A percentile compares a stretch with the other conserved stretches of the same genome.
phyloP scores from a whole-genome alignment of 805 yeast species.

The Barnettozyma pratensis region DNA sequence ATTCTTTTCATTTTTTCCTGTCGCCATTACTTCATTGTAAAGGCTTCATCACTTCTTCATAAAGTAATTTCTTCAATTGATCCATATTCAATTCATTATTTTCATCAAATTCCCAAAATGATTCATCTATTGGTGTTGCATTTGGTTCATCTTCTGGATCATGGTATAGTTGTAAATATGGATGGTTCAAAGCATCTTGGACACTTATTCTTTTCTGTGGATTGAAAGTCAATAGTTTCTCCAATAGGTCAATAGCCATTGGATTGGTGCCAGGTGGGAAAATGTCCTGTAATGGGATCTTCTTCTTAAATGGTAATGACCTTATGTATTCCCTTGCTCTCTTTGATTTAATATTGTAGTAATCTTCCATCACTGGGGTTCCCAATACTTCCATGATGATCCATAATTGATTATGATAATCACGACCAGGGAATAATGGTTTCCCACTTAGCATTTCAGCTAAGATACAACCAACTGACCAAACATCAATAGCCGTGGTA shows the following conservation, averaged over 20 bases:
- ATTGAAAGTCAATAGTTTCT: slow-evolving; percentile 64
- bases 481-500: slow-evolving; percentile 70
- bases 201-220: slow-evolving; percentile 74
- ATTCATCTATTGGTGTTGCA: slow-evolving; percentile 32
- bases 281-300: slow-evolving; percentile 44
- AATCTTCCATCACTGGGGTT: slow-evolving; percentile 69
- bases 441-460: slow-evolving; percentile 58
- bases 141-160: slow-evolving; percentile 69
- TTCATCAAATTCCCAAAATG: slow-evolving; percentile 38
- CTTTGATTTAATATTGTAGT: slow-evolving; percentile 64
- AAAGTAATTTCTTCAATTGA: slow-evolving; percentile 69
- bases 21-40: slow-evolving; percentile 14
- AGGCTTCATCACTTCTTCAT: slow-evolving; percentile 69
- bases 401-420: slow-evolving; percentile 63
- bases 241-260: slow-evolving; percentile 54
- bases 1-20: neutral
- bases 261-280: slow-evolving; percentile 46
- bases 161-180: slow-evolving; percentile 62
- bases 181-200: slow-evolving; percentile 68
- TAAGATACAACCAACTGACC: slow-evolving; percentile 77
- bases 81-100: slow-evolving; percentile 59
- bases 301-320: slow-evolving; percentile 57
- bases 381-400: slow-evolving; percentile 67
- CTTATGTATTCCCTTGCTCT: slow-evolving; percentile 75
- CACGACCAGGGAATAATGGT: slow-evolving; percentile 73